These are phyloP conservation scores for Coemansia sp. DNA, from an alignment of 371 early-diverging fungal genomes.

Conservation along the genomic window DNA sequence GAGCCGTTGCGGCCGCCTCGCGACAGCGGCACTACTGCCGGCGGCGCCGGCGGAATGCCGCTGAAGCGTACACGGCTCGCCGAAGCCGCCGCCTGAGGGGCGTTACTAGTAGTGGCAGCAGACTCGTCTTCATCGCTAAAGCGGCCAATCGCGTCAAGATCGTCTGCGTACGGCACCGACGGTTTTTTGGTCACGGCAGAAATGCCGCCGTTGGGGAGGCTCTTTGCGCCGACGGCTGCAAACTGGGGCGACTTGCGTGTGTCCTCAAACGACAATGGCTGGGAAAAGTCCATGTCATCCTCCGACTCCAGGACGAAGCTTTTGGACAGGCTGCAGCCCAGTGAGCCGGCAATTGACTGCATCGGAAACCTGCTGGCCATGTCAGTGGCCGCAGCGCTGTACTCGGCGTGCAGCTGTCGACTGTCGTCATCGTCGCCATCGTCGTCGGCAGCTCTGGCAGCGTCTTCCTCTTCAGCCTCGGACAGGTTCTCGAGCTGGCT, in stretches of 20 bases:
- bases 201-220: constrained; percentile 19
- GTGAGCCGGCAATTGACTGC: constrained; percentile 28
- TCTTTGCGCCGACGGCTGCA: constrained; percentile 11
- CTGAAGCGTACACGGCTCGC: constrained; percentile 31
- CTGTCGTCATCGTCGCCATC: not conserved
- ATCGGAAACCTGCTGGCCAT: constrained; percentile 40
- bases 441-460: too few relatives aligned
- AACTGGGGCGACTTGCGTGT: not conserved
- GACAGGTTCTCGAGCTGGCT: constrained; percentile 39
- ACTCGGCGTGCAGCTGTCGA: not conserved
- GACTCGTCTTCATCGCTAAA: constrained; percentile 34
- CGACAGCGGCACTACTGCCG: constrained; percentile 17
- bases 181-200: not conserved
- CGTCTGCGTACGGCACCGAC: constrained; percentile 9
- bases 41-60: constrained; percentile 2
- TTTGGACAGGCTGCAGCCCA: constrained; percentile 38
- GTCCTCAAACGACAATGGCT: constrained; percentile 37
- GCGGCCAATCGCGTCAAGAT: constrained; percentile 31
- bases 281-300: constrained; percentile 36
- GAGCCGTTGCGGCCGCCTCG: constrained; percentile 18
- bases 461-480: constrained; percentile 35
- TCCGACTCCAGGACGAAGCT: constrained; percentile 24
- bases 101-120: not conserved
- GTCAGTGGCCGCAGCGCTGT: constrained; percentile 30
- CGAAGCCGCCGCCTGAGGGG: constrained; percentile 1